Evolutionary conservation across 257 asterid genomes (phyloP), one percentile per base, ranked within the genome.

Genomic region (Penstemon newberryi): DNA sequence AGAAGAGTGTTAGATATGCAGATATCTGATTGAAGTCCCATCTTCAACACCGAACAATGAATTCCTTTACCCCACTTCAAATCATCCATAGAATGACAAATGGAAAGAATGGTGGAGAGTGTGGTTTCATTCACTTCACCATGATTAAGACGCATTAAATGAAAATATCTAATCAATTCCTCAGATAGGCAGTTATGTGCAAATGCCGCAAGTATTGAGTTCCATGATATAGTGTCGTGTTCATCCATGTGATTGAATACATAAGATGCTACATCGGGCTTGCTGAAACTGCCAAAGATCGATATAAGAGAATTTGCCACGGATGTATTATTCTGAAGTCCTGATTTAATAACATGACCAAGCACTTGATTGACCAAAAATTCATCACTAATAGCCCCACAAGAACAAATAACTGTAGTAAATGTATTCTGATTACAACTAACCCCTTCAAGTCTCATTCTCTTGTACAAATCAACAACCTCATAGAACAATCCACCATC

Each of bases 241-340:
- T 81, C 84, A 37, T 78, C 77, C 92, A 91, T 82, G 71, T 54
- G 69, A 62, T 84, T 56, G 53, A 91, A 91, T 49, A 87, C 80
- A 79, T 76, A 76, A 50, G 53, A 60, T 62, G 94, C 86, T 11
- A 79, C 78, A 47, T 81, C 84, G 5, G 83, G 65, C 70, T 71
- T 68, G 58, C 84, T 67, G 71, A 81, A 87, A 71, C 81, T 63
- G 65, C 94, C 89, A 69, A 87, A 85, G 67, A 78, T 76, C 1
- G 92, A 91, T 61, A 91, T 80, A 59, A 91, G 84, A 61, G 96
- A 83, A 74, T 91, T 91, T 25, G 86, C 87, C 56, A 91, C 92
- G 4, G 96, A 89, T 62, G 85, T 75, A 77, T 87, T 77, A 39
- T 65, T 76, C 70, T 74, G 82, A 45, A 87, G 77, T 63, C 98